Evolutionary conservation across 1,284 basidiomycete species (phyloP), one percentile per base, ranked within the genome.

Genomic region (Papiliotrema nemorosa): DNA sequence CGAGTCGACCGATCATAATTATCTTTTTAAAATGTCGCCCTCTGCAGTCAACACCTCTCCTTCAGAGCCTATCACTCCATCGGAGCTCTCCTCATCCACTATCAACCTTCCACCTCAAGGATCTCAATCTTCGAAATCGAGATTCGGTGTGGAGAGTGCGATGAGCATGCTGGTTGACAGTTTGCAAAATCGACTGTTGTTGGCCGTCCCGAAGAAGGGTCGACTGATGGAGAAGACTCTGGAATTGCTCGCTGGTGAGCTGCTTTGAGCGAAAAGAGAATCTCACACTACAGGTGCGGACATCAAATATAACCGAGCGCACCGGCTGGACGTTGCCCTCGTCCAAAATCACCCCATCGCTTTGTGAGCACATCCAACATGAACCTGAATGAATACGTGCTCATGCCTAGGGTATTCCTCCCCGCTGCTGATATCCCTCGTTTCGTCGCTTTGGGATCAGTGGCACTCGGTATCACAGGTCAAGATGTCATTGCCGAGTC

Each of bases 161-260:
- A 77, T 78, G 75, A 74, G 76, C 43, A 60, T 80, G n/a, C 64
- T 80, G 22, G 72, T 76, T 37, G 81, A 81, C 49, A 78, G 78
- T 37, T 76, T 86, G 47, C 76, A 82, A 52, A 85, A 84, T 42
- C 83, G 93, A 43, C 69, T 97, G 52, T 78, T 98, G 29, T 94
- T 98, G 66, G 94, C 94, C 5, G 90, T 98, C 63, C 94, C 94
- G 1, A 98, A 98, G 79, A 98, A 98, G 83, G 94, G 93, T 53
- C 81, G 94, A 59, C 79, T 99, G 55, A 84, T 97, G 69, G 93
- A 97, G 54, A 96, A 93, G 77, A 94, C 91, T 62, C 61, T 97
- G 36, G 83, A 88, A 66, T 76, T 98, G 12, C 80, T 98, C 3
- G 78, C 86, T 50, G 91, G 90, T 85, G 54, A 55, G 62, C 58